Base-by-base conservation (phyloP, 768 basidiomycete species). In the Psilocybe subaeruginosa region DNA sequence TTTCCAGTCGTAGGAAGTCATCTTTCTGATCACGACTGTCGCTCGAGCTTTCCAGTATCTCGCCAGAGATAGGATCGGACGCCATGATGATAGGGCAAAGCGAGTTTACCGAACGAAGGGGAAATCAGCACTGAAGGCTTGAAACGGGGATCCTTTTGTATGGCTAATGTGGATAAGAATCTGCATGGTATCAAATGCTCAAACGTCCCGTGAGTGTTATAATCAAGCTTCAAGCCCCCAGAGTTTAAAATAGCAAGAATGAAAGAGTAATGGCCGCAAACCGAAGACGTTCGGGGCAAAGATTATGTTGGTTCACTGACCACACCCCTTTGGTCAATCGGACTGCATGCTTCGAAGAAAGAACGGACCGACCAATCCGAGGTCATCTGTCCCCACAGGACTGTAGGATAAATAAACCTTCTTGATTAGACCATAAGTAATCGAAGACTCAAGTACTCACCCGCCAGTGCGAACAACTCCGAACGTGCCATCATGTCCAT, bases 401-500 rank as follows among this genome's bases (percentile, higher is more conserved):
- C 4, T 12, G n/a, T 43, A 19, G 55, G 51, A 61, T 61, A 45
- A 56, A 52, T 43, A 50, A 45, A 51, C 41, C 31, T 53, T 53
- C 41, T 41, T 51, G 39, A 16, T 52, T 53, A 63, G 59, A 23
- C 17, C 29, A 31, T 29, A 27, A 61, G 58, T 39, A 43, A 16
- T 43, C 11, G n/a, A 43, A 1, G n/a, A 33, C 29, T n/a, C 43
- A 54, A 23, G 23, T 23, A 23, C 23, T 23, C 23, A 23, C 23
- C 23, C 23, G 41, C 31, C 33, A n/a, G 35, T 31, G 14, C 8
- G 29, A 56, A 54, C 52, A 37, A 46, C 54, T 48, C 27, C 9
- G 3, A 43, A 35, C 11, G 12, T 56, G 46, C 49, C 65, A 79
- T 75, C 74, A 80, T 82, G 72, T 77, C 78, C 33, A 71, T 87